These are phyloP conservation scores for Mesotaenium endlicherianum DNA, from an alignment of 139 green algal genomes.

Conservation along the genomic window DNA sequence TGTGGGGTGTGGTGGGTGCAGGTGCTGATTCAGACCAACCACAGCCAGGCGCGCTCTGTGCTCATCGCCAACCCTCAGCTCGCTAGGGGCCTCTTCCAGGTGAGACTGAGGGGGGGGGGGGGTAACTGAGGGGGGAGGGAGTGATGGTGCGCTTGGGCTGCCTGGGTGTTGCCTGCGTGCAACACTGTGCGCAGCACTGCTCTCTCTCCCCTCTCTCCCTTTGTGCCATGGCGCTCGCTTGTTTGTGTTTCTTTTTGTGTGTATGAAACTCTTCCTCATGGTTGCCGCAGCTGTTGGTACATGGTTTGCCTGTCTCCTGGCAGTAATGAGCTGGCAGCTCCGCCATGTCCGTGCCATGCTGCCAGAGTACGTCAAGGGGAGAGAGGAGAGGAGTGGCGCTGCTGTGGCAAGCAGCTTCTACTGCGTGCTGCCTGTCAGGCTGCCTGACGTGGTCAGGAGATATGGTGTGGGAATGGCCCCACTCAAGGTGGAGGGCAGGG, in stretches of 20 bases:
- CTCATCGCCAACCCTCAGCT: conserved; percentile 82
- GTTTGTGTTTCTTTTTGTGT: neutral
- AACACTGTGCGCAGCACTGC: too few relatives aligned
- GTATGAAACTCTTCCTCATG: neutral
- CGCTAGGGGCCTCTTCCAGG: conserved; percentile 84
- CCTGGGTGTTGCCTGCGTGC: neutral
- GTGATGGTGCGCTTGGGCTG: neutral
- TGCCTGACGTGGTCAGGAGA: too few relatives aligned
- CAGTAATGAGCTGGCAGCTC: neutral
- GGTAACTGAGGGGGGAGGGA: neutral
- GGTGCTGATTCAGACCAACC: conserved; percentile 52
- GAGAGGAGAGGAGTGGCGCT: neutral
- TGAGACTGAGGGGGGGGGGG: neutral
- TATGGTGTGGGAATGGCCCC: too few relatives aligned
- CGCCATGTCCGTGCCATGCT: too few relatives aligned
- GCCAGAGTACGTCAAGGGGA: too few relatives aligned
- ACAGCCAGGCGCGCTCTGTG: conserved; percentile 66
- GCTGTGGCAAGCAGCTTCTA: too few relatives aligned
- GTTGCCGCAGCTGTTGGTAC: neutral
- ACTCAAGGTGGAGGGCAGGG: too few relatives aligned
- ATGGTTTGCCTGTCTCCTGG: neutral
- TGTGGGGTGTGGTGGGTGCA: conserved; percentile 1
- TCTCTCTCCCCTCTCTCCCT: neutral
- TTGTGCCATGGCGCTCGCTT: neutral
- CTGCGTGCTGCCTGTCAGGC: too few relatives aligned